Evolutionary conservation across 495 filamentous ascomycete genomes (phyloP), one percentile per base, ranked within the genome.

Genomic region (Stereocaulon alpinum): DNA sequence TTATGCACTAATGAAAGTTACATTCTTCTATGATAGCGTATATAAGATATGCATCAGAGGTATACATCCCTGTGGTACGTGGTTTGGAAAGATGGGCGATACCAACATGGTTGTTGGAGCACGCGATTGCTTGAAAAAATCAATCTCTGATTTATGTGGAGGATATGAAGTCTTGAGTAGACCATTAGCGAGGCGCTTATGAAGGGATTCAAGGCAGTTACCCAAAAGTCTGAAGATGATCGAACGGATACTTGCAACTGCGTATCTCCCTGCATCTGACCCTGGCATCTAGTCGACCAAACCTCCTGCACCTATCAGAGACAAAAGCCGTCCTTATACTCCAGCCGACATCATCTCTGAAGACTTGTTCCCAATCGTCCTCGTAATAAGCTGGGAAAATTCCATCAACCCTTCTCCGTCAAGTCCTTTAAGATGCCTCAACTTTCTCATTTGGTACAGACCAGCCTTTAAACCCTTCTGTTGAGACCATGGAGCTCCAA

Each of bases 401-500:
- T 61, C 54, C 15, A 40, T 52, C 40, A 61, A 32, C 15, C 54
- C 54, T n/a, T 52, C 30, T 12, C 37, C 54, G 34, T 61, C 53
- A 32, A n/a, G 29, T 24, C 42, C 45, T 45, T 63, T 44, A 12
- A 58, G 54, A 40, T 40, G 11, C 47, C 43, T 56, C 43, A 56
- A 44, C 20, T 27, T 51, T 18, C 34, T 58, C 53, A 53, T 40
- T 58, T 51, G 43, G 42, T 18, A 14, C 4, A 60, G 40, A 48
- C 30, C 59, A 57, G 34, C 43, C 43, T 44, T 41, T 24, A 55
- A 24, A 52, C 52, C 43, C 10, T 30, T 56, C 49, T 34, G 60
- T 63, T 29, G 67, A 60, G 47, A 57, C 63, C 24, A 66, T 55
- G 43, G 57, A 61, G 30, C 54, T 30, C 32, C 44, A 59, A 32